phyloP scores from a whole-genome alignment of 169 alveolate genomes.

The Plasmodium berghei region DNA sequence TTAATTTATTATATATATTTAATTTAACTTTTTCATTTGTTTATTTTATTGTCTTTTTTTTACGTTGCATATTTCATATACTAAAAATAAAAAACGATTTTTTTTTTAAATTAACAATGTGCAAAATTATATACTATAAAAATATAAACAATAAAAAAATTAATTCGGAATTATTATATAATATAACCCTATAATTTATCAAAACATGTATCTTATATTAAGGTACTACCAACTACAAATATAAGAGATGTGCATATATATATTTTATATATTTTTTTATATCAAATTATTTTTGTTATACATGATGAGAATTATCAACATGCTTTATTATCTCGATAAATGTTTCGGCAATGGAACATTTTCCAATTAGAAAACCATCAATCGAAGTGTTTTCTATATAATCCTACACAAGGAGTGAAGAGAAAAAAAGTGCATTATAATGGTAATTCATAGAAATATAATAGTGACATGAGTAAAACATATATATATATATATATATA shows the following conservation, averaged over 20 bases:
- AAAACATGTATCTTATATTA: no score
- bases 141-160: background rate
- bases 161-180: background rate
- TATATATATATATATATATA: background rate
- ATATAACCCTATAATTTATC: no score
- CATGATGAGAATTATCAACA: constrained; percentile 10
- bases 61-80: background rate
- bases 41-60: constrained; percentile 4
- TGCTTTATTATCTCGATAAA: constrained; percentile 59
- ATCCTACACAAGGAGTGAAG: constrained; percentile 13
- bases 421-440: background rate
- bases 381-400: constrained; percentile 25
- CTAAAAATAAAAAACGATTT: background rate
- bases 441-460: background rate
- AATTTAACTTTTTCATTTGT: constrained; percentile 2
- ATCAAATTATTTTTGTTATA: no score
- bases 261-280: background rate
- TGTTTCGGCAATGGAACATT: constrained; percentile 37
- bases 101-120: background rate
- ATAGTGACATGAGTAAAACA: background rate
- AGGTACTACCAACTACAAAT: background rate
- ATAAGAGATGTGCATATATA: background rate
- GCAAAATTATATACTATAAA: background rate
- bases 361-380: constrained; percentile 66
- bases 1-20: background rate